Conservation (phyloP, 179 eudicot genomes). For the Nepenthes alata region DNA sequence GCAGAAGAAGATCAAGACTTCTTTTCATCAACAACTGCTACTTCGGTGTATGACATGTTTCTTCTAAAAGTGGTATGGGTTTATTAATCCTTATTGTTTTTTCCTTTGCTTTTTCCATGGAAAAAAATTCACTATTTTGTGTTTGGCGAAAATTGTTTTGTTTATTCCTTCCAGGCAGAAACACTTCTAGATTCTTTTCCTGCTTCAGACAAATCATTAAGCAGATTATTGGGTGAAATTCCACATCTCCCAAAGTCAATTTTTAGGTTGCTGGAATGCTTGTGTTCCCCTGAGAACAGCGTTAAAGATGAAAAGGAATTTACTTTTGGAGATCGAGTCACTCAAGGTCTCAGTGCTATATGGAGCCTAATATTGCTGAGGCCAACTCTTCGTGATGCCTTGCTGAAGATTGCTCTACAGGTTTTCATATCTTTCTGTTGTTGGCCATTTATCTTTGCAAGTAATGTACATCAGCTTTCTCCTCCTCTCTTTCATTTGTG, state of each 20-base stretch:
- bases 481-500: too few species aligned
- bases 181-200: slow-evolving; percentile 83
- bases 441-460: neutral
- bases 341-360: slow-evolving; percentile 88
- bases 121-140: neutral
- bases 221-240: slow-evolving; percentile 71
- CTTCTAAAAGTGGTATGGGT: slow-evolving; percentile 72
- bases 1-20: slow-evolving; percentile 90
- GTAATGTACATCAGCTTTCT: too few species aligned
- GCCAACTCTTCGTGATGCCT: slow-evolving; percentile 64
- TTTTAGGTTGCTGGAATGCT: slow-evolving; percentile 52
- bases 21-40: slow-evolving; percentile 75
- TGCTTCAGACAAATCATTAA: slow-evolving; percentile 81
- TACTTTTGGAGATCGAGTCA: slow-evolving; percentile 76
- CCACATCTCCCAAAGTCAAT: slow-evolving; percentile 76
- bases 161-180: slow-evolving; percentile 54
- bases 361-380: slow-evolving; percentile 82
- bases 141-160: slow-evolving; percentile 5
- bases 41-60: slow-evolving; percentile 77
- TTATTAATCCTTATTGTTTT: neutral
- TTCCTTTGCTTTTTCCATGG: neutral
- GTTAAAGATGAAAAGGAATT: slow-evolving; percentile 57
- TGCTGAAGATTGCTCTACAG: slow-evolving; percentile 81
- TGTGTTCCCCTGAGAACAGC: slow-evolving; percentile 64
- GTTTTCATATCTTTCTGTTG: slow-evolving; percentile 21